Percentiles rank a stretch among this genome's conserved stretches.
Conservation (phyloP, 306 rosid genomes). For the Vigna unguiculata region DNA sequence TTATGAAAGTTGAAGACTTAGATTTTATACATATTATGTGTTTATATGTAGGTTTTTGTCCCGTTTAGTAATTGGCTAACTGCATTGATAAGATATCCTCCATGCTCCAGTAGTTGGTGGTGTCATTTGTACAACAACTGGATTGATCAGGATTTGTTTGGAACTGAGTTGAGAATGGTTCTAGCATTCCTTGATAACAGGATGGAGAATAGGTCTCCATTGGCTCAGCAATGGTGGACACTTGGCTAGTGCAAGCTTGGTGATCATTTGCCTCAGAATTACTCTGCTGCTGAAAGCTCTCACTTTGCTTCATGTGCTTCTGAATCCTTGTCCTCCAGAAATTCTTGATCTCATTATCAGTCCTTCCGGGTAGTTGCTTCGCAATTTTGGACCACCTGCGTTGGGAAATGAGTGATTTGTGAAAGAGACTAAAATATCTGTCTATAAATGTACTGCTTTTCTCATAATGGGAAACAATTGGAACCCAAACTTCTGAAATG, state of each 20-base stretch:
- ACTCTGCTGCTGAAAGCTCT: conserved; percentile 48
- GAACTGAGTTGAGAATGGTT: conserved; percentile 42
- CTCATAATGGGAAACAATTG: not conserved
- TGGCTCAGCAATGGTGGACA: conserved; percentile 42
- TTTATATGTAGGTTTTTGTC: conserved; percentile 20
- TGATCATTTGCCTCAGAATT: conserved; percentile 29
- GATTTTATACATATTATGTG: not conserved
- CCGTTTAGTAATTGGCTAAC: conserved; percentile 58
- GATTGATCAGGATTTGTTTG: conserved; percentile 33
- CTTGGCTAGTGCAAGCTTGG: conserved; percentile 58
- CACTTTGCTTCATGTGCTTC: conserved; percentile 77
- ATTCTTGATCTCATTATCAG: conserved; percentile 66
- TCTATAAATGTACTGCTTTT: not conserved
- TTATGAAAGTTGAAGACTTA: conserved; percentile 12
- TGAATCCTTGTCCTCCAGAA: conserved; percentile 92
- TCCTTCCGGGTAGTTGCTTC: conserved; percentile 68
- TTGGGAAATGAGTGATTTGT: conserved; percentile 29
- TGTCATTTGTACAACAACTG: conserved; percentile 28
- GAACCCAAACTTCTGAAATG: not conserved
- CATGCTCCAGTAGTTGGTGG: conserved; percentile 63
- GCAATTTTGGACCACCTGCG: conserved; percentile 94
- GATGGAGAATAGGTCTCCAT: conserved; percentile 54
- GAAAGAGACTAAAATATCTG: not conserved
- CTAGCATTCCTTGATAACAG: conserved; percentile 31
- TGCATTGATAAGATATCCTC: conserved; percentile 81